A percentile compares a stretch with the other conserved stretches of the same genome.
phyloP scores from a whole-genome alignment of 345 rosid genomes.

The Lumnitzera littorea region DNA sequence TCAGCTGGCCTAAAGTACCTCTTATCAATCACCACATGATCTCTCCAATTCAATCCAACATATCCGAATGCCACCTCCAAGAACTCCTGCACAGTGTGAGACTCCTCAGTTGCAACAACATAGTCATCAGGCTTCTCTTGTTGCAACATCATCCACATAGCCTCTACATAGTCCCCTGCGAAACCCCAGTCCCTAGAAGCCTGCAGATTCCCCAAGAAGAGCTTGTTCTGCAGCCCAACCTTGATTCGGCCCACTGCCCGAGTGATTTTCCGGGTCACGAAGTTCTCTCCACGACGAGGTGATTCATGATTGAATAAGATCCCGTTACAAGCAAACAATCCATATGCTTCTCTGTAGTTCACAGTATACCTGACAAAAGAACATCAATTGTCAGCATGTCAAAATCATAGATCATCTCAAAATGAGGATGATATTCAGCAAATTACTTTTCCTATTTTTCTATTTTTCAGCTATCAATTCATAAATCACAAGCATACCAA shows the following conservation, averaged over 20 bases:
- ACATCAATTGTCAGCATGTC: neutral
- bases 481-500: too few species aligned
- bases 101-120: constrained; percentile 92
- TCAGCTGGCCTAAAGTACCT: constrained; percentile 54
- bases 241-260: constrained; percentile 90
- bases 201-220: constrained; percentile 73
- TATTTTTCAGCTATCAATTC: too few species aligned
- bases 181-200: constrained; percentile 97
- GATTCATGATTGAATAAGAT: constrained; percentile 92
- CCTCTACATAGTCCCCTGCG: constrained; percentile 93
- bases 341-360: constrained; percentile 88
- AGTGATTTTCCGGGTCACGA: constrained; percentile 89
- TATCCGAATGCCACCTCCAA: constrained; percentile 70
- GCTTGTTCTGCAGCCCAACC: constrained; percentile 72
- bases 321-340: constrained; percentile 83
- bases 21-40: constrained; percentile 56
- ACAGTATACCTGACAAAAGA: constrained; percentile 45
- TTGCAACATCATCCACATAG: constrained; percentile 99
- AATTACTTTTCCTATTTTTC: too few species aligned
- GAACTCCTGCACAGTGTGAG: constrained; percentile 88
- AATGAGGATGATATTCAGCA: too few species aligned
- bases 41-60: constrained; percentile 47
- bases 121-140: constrained; percentile 90
- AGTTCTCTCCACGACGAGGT: constrained; percentile 86
- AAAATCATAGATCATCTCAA: neutral